These are phyloP conservation scores for Vanderwaltozyma tropicalis DNA, from an alignment of 805 yeast species.

Conservation along the genomic window DNA sequence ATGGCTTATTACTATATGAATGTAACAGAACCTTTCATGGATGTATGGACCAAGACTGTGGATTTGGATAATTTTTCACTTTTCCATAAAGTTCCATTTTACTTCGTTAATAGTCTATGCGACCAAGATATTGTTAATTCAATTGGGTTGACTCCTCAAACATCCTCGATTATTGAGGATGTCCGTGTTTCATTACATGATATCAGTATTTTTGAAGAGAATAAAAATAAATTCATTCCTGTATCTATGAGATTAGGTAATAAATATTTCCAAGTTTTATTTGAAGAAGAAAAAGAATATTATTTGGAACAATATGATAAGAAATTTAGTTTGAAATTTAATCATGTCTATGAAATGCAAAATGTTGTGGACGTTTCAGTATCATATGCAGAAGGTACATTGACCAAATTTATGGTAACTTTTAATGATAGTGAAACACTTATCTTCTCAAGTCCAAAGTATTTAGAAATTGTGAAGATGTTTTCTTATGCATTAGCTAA, in stretches of 20 bases:
- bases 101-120: conserved; percentile 39
- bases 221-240: conserved; percentile 42
- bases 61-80: conserved; percentile 19
- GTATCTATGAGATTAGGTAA: conserved; percentile 62
- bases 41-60: conserved; percentile 14
- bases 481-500: conserved; percentile 57
- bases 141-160: conserved; percentile 35
- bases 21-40: conserved; percentile 23
- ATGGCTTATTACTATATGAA: conserved; percentile 40
- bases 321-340: conserved; percentile 29
- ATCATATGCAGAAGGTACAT: conserved; percentile 36
- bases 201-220: conserved; percentile 41
- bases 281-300: conserved; percentile 34
- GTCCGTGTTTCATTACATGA: conserved; percentile 43
- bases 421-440: conserved; percentile 29
- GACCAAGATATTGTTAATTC: conserved; percentile 35
- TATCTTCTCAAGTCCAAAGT: conserved; percentile 39
- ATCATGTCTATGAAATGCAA: conserved; percentile 36
- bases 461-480: conserved; percentile 58
- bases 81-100: conserved; percentile 23
- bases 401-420: conserved; percentile 41
- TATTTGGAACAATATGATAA: conserved; percentile 28
- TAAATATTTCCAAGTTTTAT: conserved; percentile 48
- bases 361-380: conserved; percentile 33
- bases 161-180: conserved; percentile 36